Base-by-base conservation (phyloP, 306 rosid genomes). In the Begonia loranthoides region DNA sequence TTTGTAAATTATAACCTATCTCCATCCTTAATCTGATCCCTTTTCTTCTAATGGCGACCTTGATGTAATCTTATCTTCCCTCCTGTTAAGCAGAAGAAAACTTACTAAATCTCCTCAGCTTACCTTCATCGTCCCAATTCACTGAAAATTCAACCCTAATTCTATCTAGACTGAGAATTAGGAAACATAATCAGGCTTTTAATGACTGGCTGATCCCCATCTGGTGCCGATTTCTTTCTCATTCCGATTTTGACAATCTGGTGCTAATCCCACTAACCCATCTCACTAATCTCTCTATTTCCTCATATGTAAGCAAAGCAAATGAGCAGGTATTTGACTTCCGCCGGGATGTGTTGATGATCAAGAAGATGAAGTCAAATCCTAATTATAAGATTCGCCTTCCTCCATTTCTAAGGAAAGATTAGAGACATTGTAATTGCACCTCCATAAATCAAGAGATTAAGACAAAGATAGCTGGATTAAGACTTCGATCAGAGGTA, bases 191-290 rank as follows among this genome's bases (percentile, higher is more conserved):
- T 19, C 22, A 19, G 22, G 22, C 22, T 19, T 19, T 19, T 19
- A 19, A 19, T 19, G 22, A 19, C 22, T 19, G 3, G 22, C 22
- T 19, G 22, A 19, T 19, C 22, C 22, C 22, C 22, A 19, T 1
- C 52, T 70, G 75, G 41, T 65, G 64, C 69, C 51, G 28, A n/a
- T 64, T 45, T 43, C 41, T 58, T 47, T 40, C 67, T 66, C 61
- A 58, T 66, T 69, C 62, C 64, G 74, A 80, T 60, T 46, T 68
- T 68, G 83, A 75, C 79, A 9, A 64, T 69, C 63, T 59, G 71
- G 74, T 73, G 79, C 80, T 60, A 62, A 70, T 63, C 79, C 73
- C 82, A 78, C 82, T 78, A 77, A 79, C 70, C 61, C 60, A 67
- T 61, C 38, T 70, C 81, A 60, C 75, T 67, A 63, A 63, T 24